Evolutionary conservation across 305 asterid genomes (phyloP).

Genomic region (Fraxinus dipetala): DNA sequence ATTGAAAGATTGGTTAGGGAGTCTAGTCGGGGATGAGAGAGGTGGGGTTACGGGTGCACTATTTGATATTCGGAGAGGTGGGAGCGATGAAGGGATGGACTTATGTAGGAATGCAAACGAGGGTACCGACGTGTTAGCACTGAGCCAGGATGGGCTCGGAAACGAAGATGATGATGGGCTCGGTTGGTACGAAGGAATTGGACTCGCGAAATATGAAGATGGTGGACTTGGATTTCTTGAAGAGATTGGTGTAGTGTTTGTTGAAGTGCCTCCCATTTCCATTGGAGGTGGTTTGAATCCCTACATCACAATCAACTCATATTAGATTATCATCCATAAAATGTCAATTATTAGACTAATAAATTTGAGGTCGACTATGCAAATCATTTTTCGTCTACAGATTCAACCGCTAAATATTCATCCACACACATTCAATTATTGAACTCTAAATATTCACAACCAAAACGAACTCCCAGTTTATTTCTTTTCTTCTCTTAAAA

Average conservation of each 20-base stretch:
- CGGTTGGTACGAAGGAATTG: background rate
- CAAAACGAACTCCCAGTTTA: background rate
- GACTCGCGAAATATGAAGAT: background rate
- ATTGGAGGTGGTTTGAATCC: background rate
- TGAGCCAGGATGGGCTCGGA: background rate
- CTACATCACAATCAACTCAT: background rate
- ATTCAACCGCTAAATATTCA: background rate
- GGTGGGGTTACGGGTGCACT: background rate
- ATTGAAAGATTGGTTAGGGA: background rate
- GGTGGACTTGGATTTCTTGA: background rate
- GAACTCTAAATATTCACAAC: background rate
- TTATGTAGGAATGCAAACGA: background rate
- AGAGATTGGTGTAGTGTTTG: background rate
- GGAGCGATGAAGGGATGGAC: background rate
- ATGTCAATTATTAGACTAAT: background rate
- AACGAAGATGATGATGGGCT: background rate
- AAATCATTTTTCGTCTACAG: background rate
- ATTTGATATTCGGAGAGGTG: background rate
- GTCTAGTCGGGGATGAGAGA: background rate
- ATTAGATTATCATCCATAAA: background rate
- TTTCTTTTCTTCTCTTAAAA: background rate
- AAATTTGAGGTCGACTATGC: background rate
- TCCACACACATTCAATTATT: too few species aligned
- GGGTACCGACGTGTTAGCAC: background rate
- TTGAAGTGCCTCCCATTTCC: background rate